Conservation (phyloP, 2,329 filamentous ascomycete species). For the Teratosphaeria viscida region DNA sequence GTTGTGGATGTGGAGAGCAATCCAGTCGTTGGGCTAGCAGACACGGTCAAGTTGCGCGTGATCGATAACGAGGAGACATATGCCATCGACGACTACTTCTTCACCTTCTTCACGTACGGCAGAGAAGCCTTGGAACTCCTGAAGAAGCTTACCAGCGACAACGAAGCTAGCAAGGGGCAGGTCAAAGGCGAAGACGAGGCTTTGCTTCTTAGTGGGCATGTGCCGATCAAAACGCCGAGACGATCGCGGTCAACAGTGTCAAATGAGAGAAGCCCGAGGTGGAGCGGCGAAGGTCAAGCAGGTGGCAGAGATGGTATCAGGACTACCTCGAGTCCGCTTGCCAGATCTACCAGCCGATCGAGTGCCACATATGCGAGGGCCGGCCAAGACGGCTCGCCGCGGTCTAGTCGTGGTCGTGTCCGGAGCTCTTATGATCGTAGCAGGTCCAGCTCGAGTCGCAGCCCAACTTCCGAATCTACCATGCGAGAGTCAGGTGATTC, state of each 20-base stretch:
- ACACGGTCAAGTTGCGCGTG: conserved; percentile 87
- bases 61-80: conserved; percentile 91
- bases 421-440: conserved; percentile 28
- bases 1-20: conserved; percentile 89
- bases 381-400: conserved; percentile 2
- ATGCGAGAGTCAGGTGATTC: conserved; percentile 61
- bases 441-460: conserved; percentile 54
- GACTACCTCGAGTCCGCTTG: neutral
- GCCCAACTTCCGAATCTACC: conserved; percentile 41
- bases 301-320: neutral
- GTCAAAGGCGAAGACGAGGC: conserved; percentile 5
- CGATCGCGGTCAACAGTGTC: neutral
- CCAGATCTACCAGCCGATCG: neutral
- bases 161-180: conserved; percentile 28
- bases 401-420: conserved; percentile 24
- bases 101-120: conserved; percentile 84
- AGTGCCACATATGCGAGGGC: neutral
- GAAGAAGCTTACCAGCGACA: conserved; percentile 59
- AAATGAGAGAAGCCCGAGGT: conserved; percentile 24
- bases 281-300: conserved; percentile 29
- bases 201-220: neutral
- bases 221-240: neutral
- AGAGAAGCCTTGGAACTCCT: conserved; percentile 74
- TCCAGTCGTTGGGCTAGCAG: conserved; percentile 79
- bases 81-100: conserved; percentile 96